Base-by-base conservation (phyloP, 2,329 filamentous ascomycete genomes). In the Sporothrix inflata region DNA sequence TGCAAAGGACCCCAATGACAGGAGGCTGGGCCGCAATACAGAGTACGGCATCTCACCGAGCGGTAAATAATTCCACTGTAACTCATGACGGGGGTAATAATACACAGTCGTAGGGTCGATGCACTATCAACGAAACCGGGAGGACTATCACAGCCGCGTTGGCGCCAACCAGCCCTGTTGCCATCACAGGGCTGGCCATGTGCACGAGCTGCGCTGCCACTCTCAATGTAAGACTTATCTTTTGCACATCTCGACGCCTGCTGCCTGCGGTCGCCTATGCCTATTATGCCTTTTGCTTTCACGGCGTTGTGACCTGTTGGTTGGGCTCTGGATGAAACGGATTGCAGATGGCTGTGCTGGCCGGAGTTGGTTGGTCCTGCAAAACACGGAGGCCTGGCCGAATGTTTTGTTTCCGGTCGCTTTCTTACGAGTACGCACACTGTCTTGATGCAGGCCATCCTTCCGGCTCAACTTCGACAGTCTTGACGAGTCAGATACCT, bases 11-110 rank as follows among this genome's bases (percentile, higher is more conserved):
- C 60, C 51, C 34, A 24, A 45, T 24, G 38, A 63, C 60, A 42
- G 60, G 60, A n/a, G 21, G 24, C 60, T 63, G 60, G 60, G 60
- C 60, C 60, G 19, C 60, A 24, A 45, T 63, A 45, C 60, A 16
- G 19, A 45, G 53, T 30, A 30, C 24, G 21, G n/a, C 14, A 45
- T 34, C 30, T 34, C 30, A 34, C n/a, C n/a, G n/a, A n/a, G n/a
- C n/a, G n/a, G n/a, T 34, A 34, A 34, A 6, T 34, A 3, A 45
- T 47, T 47, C 3, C 45, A 49, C 16, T 60, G 55, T 34, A 57
- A 27, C 53, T 7, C 30, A 57, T 19, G 53, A 57, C 16, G 19
- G 14, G 14, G 24, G n/a, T n/a, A 14, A 24, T 27, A 30, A 14
- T 16, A 30, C 24, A 16, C 6, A 7, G 53, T 34, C 19, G 53